Conservation (phyloP, 208 protist genomes). For the Angomonas ambiguus region DNA sequence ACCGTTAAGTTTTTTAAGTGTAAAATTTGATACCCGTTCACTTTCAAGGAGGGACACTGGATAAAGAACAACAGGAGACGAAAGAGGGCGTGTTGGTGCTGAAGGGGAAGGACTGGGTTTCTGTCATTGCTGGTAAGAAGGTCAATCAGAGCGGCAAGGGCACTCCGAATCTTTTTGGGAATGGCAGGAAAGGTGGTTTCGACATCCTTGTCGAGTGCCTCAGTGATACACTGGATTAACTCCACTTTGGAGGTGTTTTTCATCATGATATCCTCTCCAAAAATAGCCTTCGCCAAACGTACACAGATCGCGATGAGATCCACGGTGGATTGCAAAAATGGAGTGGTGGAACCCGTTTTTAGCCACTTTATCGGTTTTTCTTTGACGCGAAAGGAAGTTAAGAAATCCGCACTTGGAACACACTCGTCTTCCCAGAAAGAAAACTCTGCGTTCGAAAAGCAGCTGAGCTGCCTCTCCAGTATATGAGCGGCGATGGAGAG, state of each 20-base stretch:
- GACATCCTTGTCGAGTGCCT: slow-evolving; percentile 45
- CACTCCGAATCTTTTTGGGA: slow-evolving; percentile 29
- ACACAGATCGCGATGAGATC: neutral
- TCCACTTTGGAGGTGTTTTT: slow-evolving; percentile 20
- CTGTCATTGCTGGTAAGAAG: slow-evolving; percentile 22
- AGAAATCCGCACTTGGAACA: slow-evolving; percentile 52
- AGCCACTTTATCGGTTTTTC: neutral
- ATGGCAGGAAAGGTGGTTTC: slow-evolving; percentile 46
- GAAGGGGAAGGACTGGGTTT: slow-evolving; percentile 26
- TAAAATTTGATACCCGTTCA: slow-evolving; percentile 14
- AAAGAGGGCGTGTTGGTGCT: slow-evolving; percentile 34
- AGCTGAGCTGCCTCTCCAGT: slow-evolving; percentile 38
- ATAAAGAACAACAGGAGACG: slow-evolving; percentile 55
- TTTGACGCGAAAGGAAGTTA: slow-evolving; percentile 14
- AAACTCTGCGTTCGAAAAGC: slow-evolving; percentile 37
- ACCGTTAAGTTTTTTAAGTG: neutral
- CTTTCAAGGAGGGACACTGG: slow-evolving; percentile 22
- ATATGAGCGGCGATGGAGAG: slow-evolving; percentile 28
- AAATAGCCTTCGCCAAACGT: neutral
- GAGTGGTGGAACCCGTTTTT: neutral
- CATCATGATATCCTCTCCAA: neutral
- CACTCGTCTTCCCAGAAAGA: slow-evolving; percentile 43
- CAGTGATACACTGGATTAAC: slow-evolving; percentile 30
- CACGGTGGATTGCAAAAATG: neutral
- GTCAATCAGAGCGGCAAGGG: slow-evolving; percentile 37